Evolutionary conservation across 768 basidiomycete species (phyloP).

Genomic region (Lactarius psammicola): DNA sequence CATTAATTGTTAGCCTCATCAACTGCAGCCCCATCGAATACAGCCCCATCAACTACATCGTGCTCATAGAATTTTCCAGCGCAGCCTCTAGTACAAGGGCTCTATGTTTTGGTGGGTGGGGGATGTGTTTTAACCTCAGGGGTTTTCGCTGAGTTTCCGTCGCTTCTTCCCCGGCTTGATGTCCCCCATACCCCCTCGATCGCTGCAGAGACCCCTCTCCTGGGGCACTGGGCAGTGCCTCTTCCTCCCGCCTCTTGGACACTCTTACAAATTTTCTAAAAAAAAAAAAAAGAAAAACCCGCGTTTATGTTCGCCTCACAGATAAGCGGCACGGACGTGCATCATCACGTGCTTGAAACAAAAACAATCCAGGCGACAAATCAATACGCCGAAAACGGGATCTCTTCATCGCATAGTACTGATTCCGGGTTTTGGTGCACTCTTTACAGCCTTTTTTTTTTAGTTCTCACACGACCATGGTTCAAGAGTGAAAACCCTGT

Average conservation of each 20-base stretch:
- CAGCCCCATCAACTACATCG: no score
- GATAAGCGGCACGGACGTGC: no score
- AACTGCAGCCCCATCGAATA: background rate
- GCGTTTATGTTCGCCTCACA: background rate
- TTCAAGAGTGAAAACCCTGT: background rate
- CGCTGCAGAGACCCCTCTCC: background rate
- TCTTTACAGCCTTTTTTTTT: background rate
- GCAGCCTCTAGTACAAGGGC: background rate
- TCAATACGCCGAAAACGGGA: no score
- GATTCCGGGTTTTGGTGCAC: background rate
- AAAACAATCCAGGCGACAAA: no score
- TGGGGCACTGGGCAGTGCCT: background rate
- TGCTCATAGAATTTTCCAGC: background rate
- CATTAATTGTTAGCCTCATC: background rate
- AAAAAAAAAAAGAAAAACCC: no score
- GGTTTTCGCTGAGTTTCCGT: background rate
- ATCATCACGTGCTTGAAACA: no score
- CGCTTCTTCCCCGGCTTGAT: background rate
- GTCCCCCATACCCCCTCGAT: background rate
- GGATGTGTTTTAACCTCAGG: background rate
- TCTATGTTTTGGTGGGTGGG: background rate
- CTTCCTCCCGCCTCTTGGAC: background rate
- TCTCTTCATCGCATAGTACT: background rate
- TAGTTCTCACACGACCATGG: background rate
- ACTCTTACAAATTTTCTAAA: background rate